Percentiles rank a stretch among this genome's conserved stretches.
Evolutionary conservation across 108 stramenopile genomes (phyloP).

Genomic region (Pseudonitzschia multiseries): DNA sequence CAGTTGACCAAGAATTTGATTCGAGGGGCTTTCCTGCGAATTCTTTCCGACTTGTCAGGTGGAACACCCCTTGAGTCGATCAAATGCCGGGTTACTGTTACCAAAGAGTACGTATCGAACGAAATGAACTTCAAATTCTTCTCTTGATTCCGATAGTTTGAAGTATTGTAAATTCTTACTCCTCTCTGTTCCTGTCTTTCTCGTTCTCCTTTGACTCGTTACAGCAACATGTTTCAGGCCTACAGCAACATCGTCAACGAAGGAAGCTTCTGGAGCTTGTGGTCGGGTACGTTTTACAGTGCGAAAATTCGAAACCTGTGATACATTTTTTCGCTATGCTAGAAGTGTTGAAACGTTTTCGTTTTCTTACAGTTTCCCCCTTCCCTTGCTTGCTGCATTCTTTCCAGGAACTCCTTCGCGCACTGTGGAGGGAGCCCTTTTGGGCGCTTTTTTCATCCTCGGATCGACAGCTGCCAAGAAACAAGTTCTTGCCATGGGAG

Average conservation of each 20-base stretch:
- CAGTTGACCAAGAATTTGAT: constrained; percentile 7
- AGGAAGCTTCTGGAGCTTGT: constrained; percentile 41
- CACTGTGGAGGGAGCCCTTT: constrained; percentile 44
- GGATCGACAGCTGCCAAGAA: constrained; percentile 35
- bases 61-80: constrained; percentile 56
- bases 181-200: background rate
- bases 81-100: constrained; percentile 48
- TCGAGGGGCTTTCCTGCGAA: constrained; percentile 52
- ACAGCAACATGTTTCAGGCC: constrained; percentile 33
- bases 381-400: background rate
- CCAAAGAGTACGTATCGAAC: constrained; percentile 17
- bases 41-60: constrained; percentile 56
- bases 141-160: background rate
- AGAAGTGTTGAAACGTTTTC: background rate
- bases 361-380: background rate
- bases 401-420: constrained; percentile 43
- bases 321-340: background rate
- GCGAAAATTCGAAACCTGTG: background rate
- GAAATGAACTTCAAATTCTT: background rate
- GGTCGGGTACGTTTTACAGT: constrained; percentile 18
- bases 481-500: constrained; percentile 39
- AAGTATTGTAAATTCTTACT: no score
- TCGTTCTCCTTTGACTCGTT: background rate
- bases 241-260: constrained; percentile 30
- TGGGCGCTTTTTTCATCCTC: constrained; percentile 50